These are phyloP conservation scores for Andrographis paniculata DNA, from an alignment of 305 asterid species.

Conservation along the genomic window DNA sequence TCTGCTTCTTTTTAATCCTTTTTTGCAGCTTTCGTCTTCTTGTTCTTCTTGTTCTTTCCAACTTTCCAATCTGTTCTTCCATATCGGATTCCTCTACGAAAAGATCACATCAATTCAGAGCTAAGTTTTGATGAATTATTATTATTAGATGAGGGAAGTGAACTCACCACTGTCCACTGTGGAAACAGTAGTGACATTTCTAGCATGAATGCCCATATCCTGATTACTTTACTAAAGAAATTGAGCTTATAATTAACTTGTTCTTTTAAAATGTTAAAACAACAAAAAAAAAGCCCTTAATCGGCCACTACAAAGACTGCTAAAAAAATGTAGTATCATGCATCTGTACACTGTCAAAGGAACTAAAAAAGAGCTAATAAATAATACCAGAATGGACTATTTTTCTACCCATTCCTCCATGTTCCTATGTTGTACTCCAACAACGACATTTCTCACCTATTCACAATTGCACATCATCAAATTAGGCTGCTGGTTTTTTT, in stretches of 20 bases:
- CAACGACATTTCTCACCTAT: conserved; percentile 10
- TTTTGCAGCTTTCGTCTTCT: conserved; percentile 28
- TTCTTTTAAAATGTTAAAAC: too few relatives aligned
- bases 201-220: conserved; percentile 88
- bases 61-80: conserved; percentile 96
- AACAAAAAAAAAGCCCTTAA: too few relatives aligned
- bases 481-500: too few relatives aligned
- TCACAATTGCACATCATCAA: not conserved
- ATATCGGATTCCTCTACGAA: conserved; percentile 84
- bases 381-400: conserved; percentile 17
- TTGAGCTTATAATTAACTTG: too few relatives aligned
- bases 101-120: conserved; percentile 14
- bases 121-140: too few relatives aligned
- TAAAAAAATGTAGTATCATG: too few relatives aligned
- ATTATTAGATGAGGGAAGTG: too few relatives aligned
- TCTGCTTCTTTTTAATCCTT: conserved; percentile 43
- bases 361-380: too few relatives aligned
- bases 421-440: conserved; percentile 5
- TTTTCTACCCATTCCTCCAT: conserved; percentile 3
- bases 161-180: conserved; percentile 90
- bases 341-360: too few relatives aligned
- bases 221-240: too few relatives aligned
- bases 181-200: conserved; percentile 79
- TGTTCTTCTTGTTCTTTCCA: conserved; percentile 88
- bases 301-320: too few relatives aligned